Conservation (phyloP, 192 early-diverging fungal genomes). For the Geranomyces variabilis region DNA sequence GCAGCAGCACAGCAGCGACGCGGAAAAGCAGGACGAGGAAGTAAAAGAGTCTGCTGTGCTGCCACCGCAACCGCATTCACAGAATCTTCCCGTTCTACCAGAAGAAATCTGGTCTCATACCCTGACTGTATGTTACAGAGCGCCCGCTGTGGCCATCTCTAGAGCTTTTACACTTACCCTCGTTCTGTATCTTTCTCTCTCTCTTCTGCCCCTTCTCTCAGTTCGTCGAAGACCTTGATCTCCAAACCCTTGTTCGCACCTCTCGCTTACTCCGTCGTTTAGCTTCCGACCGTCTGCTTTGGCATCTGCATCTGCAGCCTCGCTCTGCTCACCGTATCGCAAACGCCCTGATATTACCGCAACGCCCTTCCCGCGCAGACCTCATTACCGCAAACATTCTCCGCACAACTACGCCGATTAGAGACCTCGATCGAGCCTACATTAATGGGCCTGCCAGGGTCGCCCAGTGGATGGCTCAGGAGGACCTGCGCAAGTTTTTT, state of each 20-base stretch:
- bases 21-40: background rate
- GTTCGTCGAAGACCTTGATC: constrained; percentile 39
- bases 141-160: background rate
- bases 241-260: constrained; percentile 27
- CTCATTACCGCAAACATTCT: constrained; percentile 28
- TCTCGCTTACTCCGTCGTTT: constrained; percentile 15
- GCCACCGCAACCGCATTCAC: too few relatives aligned
- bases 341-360: constrained; percentile 23
- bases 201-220: background rate
- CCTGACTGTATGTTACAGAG: constrained; percentile 1
- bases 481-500: constrained; percentile 20
- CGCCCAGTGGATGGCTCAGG: constrained; percentile 8
- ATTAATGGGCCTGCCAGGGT: constrained; percentile 18
- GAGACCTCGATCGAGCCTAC: constrained; percentile 6
- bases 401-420: constrained; percentile 13
- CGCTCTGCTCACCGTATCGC: constrained; percentile 28
- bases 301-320: constrained; percentile 8
- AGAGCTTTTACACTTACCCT: background rate
- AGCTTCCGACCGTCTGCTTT: constrained; percentile 31
- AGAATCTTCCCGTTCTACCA: background rate
- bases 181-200: background rate
- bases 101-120: constrained; percentile 23
- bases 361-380: constrained; percentile 29
- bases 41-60: too few relatives aligned
- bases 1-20: background rate